Evolutionary conservation across 768 basidiomycete species (phyloP), one percentile per base, ranked within the genome.

Genomic region (Rossbeevera mucosa): DNA sequence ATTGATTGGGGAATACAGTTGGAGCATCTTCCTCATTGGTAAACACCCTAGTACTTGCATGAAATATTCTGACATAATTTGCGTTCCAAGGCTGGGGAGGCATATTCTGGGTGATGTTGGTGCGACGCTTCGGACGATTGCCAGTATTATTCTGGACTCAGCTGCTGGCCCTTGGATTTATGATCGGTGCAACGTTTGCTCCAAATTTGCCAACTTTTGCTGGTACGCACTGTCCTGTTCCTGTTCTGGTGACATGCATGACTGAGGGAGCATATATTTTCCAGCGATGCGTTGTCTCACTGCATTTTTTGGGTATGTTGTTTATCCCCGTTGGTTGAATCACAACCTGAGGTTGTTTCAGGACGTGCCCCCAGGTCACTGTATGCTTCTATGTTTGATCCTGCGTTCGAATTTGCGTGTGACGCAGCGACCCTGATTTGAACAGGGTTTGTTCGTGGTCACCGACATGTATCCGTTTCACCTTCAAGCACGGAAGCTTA

Each of bases 381-480:
- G 77, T 78, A 60, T 20, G 65, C 7, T 42, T 28, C n/a, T 12
- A 41, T 11, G 9, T 42, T 47, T 0, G 11, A 33, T 25, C 13
- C 8, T 5, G 6, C 20, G 24, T 26, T 31, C 4, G 26, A 52
- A 21, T 28, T 22, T 18, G 0, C 18, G 33, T 41, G 6, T 58
- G 26, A 63, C 30, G 11, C 4, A 20, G 2, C 28, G 14, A 30
- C 7, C n/a, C 11, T 38, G 36, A 4, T 50, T 26, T 18, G 6
- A 44, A 45, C 31, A 75, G 74, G 76, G 76, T 29, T 58, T 78
- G 0, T 77, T 72, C 53, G 62, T 76, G 30, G 70, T 80, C 54
- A 75, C 74, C 25, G 79, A 80, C 51, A 69, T 81, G 36, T 80
- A 70, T 58, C 79, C 79, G 3, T 81, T 80, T 64, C 79, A 80